phyloP scores from a whole-genome alignment of 1,284 basidiomycete species.

The Irpex rosettiformis region DNA sequence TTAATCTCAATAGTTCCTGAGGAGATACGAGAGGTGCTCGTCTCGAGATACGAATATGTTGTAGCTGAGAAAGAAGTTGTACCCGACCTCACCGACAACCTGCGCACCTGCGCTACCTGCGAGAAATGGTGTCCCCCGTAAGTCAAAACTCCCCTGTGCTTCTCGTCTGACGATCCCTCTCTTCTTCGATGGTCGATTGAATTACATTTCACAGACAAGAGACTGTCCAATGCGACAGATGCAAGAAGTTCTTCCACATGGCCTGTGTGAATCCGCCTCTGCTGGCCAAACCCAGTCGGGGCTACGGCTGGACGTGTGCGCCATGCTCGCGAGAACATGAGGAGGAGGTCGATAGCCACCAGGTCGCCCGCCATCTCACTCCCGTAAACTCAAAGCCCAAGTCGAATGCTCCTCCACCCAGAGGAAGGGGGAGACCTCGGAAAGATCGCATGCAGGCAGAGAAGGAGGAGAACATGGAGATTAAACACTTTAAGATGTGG shows the following conservation, averaged over 20 bases:
- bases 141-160: constrained; percentile 27
- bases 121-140: constrained; percentile 86
- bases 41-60: constrained; percentile 89
- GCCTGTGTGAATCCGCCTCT: constrained; percentile 90
- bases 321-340: constrained; percentile 88
- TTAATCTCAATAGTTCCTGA: constrained; percentile 64
- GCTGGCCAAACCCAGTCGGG: constrained; percentile 92
- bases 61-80: constrained; percentile 92
- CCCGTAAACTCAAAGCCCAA: constrained; percentile 51
- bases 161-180: constrained; percentile 12
- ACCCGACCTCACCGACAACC: constrained; percentile 83
- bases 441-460: constrained; percentile 67
- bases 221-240: constrained; percentile 91
- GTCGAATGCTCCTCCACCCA: constrained; percentile 64
- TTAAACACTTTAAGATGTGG: constrained; percentile 91
- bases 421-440: constrained; percentile 67
- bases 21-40: constrained; percentile 73
- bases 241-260: constrained; percentile 96
- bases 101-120: constrained; percentile 86
- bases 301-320: constrained; percentile 97
- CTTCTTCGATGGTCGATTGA: constrained; percentile 11
- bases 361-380: constrained; percentile 48
- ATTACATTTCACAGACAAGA: constrained; percentile 59
- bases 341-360: constrained; percentile 79
- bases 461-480: constrained; percentile 71